Percentiles rank a stretch among this genome's conserved stretches.
phyloP scores from a whole-genome alignment of 176 grass and related monocot genomes.

The sorghum (Sorghum bicolor) region Sorghum_bicolor_NCBIv3 NC_012878.2:55607501-55608000 shows the following conservation, averaged over 20 bases:
- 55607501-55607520: neutral
- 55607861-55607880: neutral
- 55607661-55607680: no score
- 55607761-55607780: neutral
- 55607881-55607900: neutral
- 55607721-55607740: no score
- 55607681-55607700: no score
- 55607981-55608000: neutral
- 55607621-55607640: no score
- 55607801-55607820: neutral
- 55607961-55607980: neutral
- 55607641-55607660: no score
- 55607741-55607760: no score
- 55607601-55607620: neutral
- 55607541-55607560: neutral
- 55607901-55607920: neutral
- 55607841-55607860: neutral
- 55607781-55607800: neutral
- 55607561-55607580: neutral
- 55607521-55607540: neutral
- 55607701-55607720: no score
- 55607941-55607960: neutral
- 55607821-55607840: neutral
- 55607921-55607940: neutral
- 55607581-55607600: neutral